Evolutionary conservation across 768 basidiomycete species (phyloP), one percentile per base, ranked within the genome.

Genomic region (Dacryopinax primogenitus): DNA sequence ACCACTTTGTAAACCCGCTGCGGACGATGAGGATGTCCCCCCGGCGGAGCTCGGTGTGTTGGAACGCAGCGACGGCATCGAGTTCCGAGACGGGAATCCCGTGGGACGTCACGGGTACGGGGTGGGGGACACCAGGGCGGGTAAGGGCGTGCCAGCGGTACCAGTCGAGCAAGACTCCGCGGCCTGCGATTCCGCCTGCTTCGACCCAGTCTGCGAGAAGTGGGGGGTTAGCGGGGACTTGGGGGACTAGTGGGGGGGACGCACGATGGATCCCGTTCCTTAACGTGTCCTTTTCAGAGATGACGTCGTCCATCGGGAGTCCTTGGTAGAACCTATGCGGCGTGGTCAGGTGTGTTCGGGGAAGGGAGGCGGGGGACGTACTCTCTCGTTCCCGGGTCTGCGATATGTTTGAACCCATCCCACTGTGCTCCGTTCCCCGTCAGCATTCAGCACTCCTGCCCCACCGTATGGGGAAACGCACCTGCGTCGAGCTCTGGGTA

Each of bases 161-260:
- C 34, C 86, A 73, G 73, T 88, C 86, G 33, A 87, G 78, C 26
- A 87, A 73, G 61, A 87, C 83, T n/a, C 85, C 86, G 1, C 86
- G 81, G 1, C 86, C 85, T 63, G 83, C 84, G 47, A 86, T 86
- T 0, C 86, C 67, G 7, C 41, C 41, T 6, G 41, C 41, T 44
- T 44, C 41, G 4, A 44, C 41, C 41, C 41, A 44, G 41, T 44
- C 41, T 44, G 41, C 7, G 41, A 9, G 18, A 37, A 9, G n/a
- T n/a, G n/a, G 18, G 41, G 4, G 41, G 41, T 44, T 23, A 44
- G 41, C 41, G 23, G 7, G 18, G 41, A 6, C 16, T 4, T 6
- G 41, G 18, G 41, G 41, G 41, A 44, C 6, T 15, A 23, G 41
- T 4, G 18, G 23, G 23, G 41, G 41, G 41, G 41, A 44, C 41